These are phyloP conservation scores for Solanum ossicruentum DNA, from an alignment of 257 asterid species.

Conservation along the genomic window DNA sequence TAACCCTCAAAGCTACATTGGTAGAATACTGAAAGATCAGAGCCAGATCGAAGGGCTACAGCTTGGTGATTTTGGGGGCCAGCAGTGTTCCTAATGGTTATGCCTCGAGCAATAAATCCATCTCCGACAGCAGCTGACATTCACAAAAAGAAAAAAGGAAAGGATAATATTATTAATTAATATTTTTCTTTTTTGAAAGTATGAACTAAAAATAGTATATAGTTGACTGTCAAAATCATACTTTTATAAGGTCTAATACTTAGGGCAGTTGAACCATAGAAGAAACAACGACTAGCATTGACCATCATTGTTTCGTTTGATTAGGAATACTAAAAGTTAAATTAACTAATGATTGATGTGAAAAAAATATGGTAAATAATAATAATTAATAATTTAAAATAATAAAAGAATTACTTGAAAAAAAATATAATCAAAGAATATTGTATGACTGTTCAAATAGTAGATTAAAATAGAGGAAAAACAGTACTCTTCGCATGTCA, in stretches of 20 bases:
- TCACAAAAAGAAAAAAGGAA: not conserved
- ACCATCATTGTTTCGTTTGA: not conserved
- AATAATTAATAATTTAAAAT: not conserved
- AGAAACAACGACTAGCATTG: not conserved
- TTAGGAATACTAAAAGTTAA: fast-evolving
- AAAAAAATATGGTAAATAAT: not conserved
- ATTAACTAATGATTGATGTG: not conserved
- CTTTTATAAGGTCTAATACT: not conserved
- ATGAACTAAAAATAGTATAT: not conserved
- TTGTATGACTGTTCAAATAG: not conserved
- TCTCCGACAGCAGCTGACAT: conserved; percentile 49
- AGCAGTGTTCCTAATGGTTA: conserved; percentile 74
- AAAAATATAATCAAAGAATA: not conserved
- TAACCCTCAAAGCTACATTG: conserved; percentile 82
- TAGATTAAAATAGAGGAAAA: not conserved
- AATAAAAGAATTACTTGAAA: not conserved
- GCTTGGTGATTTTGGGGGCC: conserved; percentile 70
- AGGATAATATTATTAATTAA: not conserved
- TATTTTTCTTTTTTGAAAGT: not conserved
- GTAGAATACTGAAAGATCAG: conserved; percentile 66
- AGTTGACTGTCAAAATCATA: not conserved
- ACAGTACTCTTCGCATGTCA: too few species aligned
- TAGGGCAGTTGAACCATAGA: not conserved
- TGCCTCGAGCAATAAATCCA: conserved; percentile 63
- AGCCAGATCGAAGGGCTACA: conserved; percentile 70